Evolutionary conservation across 1,284 basidiomycete species (phyloP).

Genomic region (Mycosarcoma maydis): DNA sequence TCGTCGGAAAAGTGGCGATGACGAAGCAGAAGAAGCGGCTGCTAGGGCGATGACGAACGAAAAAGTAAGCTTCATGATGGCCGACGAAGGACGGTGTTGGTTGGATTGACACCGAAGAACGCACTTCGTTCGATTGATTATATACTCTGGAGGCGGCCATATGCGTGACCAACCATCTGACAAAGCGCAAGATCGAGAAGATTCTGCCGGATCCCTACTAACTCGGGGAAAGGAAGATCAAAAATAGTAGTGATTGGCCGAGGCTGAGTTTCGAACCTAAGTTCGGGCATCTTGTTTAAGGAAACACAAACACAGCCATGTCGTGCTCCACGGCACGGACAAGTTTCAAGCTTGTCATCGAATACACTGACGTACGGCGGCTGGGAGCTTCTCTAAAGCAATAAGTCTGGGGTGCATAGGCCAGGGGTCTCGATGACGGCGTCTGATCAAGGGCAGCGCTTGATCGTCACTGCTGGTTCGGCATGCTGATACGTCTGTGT

Average conservation of each 20-base stretch:
- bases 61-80: conserved; percentile 34
- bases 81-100: not conserved
- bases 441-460: too few species aligned
- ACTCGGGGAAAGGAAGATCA: too few species aligned
- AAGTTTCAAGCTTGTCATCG: not conserved
- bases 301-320: not conserved
- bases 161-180: not conserved
- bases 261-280: not conserved
- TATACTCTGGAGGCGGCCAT: conserved; percentile 7
- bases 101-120: too few species aligned
- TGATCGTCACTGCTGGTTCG: too few species aligned
- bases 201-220: not conserved
- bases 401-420: not conserved
- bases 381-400: too few species aligned
- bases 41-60: conserved; percentile 33
- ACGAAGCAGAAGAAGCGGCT: conserved; percentile 24
- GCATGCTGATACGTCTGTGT: too few species aligned
- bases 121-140: not conserved
- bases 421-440: too few species aligned
- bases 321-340: not conserved
- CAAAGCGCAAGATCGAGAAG: conserved; percentile 14
- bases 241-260: not conserved
- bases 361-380: too few species aligned
- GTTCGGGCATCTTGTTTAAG: too few species aligned
- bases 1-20: conserved; percentile 21